phyloP scores from a whole-genome alignment of 805 yeast species.

The Danielia reshetovae region DNA sequence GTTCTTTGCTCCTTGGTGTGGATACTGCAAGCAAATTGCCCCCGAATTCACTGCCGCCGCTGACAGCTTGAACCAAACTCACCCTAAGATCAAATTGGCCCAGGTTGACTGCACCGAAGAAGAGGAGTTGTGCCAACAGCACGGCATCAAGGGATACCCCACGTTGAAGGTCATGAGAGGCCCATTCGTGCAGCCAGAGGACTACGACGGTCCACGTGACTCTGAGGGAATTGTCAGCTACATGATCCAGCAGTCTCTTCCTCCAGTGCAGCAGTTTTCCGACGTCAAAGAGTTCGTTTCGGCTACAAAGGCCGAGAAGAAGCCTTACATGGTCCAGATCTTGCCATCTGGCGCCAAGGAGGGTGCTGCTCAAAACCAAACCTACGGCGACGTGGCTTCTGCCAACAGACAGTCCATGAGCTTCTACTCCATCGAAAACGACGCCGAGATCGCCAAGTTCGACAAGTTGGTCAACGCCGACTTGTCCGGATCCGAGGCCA shows the following conservation, averaged over 20 bases:
- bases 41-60: constrained; percentile 80
- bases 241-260: constrained; percentile 79
- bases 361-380: constrained; percentile 36
- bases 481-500: constrained; percentile 27
- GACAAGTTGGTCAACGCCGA: constrained; percentile 27
- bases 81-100: constrained; percentile 65
- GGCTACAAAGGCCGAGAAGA: constrained; percentile 44
- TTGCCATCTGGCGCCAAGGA: constrained; percentile 26
- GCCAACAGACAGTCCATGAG: constrained; percentile 56
- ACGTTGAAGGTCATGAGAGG: constrained; percentile 73
- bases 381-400: constrained; percentile 63
- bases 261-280: constrained; percentile 50
- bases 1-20: constrained; percentile 97
- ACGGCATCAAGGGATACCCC: constrained; percentile 79
- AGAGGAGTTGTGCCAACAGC: constrained; percentile 62
- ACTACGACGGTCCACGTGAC: constrained; percentile 82
- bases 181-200: constrained; percentile 39
- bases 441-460: constrained; percentile 37
- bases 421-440: constrained; percentile 52
- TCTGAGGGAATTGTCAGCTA: constrained; percentile 72
- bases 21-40: constrained; percentile 86
- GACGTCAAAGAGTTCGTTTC: constrained; percentile 48
- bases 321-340: constrained; percentile 57
- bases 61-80: constrained; percentile 46
- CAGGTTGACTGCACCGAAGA: constrained; percentile 85